phyloP scores from a whole-genome alignment of 179 eudicot genomes.

The Silene coronaria region DNA sequence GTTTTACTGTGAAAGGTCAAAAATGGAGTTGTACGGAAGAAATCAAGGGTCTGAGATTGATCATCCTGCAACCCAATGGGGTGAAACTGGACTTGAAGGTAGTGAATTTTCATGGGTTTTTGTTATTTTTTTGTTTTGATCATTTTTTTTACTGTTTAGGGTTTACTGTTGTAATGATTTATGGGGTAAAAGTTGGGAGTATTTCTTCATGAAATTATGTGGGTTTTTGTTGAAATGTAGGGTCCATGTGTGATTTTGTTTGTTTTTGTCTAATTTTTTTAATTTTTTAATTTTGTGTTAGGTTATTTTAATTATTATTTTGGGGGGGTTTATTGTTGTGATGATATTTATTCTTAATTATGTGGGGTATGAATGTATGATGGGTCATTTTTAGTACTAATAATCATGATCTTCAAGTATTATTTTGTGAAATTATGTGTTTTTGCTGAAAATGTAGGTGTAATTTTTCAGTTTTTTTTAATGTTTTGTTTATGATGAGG shows the following conservation, averaged over 20 bases:
- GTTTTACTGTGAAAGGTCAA: background rate
- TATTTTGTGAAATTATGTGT: background rate
- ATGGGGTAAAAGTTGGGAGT: background rate
- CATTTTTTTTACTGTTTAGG: background rate
- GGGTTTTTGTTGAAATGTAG: slow-evolving; percentile 12
- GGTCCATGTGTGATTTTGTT: background rate
- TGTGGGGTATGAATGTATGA: background rate
- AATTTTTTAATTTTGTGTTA: background rate
- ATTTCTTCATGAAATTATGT: background rate
- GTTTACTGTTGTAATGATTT: slow-evolving; percentile 16
- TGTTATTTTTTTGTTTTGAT: background rate
- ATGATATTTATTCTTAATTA: background rate
- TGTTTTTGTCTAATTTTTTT: background rate
- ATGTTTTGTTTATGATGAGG: background rate
- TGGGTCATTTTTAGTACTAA: background rate
- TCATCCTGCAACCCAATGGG: slow-evolving; percentile 52
- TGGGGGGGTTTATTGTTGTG: background rate
- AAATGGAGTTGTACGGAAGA: slow-evolving; percentile 74
- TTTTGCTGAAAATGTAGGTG: background rate
- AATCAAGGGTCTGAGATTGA: slow-evolving; percentile 44
- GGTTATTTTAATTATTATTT: background rate
- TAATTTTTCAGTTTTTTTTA: slow-evolving; percentile 14
- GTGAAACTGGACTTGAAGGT: slow-evolving; percentile 69
- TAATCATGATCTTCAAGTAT: slow-evolving; percentile 7
- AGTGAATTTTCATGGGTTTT: background rate